Evolutionary conservation across 768 basidiomycete species (phyloP).

Genomic region (Gymnopilus junonius): DNA sequence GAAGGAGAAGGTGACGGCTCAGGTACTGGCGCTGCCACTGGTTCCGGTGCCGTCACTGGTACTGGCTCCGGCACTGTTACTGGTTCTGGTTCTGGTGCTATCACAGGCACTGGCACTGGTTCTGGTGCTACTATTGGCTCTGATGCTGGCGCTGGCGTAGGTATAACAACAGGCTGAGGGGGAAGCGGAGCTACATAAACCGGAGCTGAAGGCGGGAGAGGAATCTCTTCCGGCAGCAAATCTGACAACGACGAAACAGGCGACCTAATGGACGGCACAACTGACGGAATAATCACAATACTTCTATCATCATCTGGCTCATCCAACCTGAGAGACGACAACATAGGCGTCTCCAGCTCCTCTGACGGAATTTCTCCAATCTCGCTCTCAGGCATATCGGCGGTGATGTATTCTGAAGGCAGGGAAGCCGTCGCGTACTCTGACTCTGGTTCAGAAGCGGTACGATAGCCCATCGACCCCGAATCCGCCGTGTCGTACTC

Average conservation of each 20-base stretch:
- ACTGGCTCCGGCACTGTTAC: neutral
- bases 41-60: no score
- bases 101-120: neutral
- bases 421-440: slow-evolving; percentile 41
- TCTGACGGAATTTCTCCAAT: slow-evolving; percentile 43
- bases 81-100: neutral
- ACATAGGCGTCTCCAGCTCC: slow-evolving; percentile 44
- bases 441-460: slow-evolving; percentile 47
- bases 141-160: neutral
- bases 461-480: slow-evolving; percentile 44
- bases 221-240: slow-evolving; percentile 40
- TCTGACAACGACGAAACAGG: slow-evolving; percentile 29
- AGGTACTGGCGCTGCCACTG: neutral
- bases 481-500: slow-evolving; percentile 51
- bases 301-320: slow-evolving; percentile 32
- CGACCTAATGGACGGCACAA: slow-evolving; percentile 35
- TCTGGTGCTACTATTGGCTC: neutral
- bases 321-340: slow-evolving; percentile 34
- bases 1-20: neutral
- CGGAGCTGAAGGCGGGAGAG: slow-evolving; percentile 36
- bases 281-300: slow-evolving; percentile 30
- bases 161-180: slow-evolving; percentile 5
- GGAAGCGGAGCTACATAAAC: neutral
- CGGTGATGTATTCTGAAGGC: slow-evolving; percentile 54
- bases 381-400: slow-evolving; percentile 45